Conservation (phyloP, 768 basidiomycete species). For the Psilocybe tampanensis region DNA sequence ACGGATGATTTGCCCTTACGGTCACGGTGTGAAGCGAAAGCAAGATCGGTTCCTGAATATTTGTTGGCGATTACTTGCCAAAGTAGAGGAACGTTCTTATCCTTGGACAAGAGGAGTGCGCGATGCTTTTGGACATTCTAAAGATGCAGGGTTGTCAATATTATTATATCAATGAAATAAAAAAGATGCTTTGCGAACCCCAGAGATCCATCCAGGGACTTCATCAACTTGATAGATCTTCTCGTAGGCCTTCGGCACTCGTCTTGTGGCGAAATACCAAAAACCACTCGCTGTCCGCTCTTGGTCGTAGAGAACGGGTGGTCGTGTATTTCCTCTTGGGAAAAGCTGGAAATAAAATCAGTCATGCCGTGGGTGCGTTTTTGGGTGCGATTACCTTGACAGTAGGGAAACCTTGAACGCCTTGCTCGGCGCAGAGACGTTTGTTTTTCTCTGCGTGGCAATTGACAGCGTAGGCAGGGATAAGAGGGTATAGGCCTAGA, state of each 20-base stretch:
- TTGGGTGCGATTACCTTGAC: conserved; percentile 60
- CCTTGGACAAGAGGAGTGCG: conserved; percentile 73
- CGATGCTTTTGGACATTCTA: conserved; percentile 46
- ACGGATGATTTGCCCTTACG: conserved; percentile 61
- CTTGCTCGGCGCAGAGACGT: conserved; percentile 80
- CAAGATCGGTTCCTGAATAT: conserved; percentile 58
- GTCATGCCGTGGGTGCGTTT: not conserved
- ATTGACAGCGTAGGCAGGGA: conserved; percentile 92
- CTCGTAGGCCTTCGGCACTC: conserved; percentile 73
- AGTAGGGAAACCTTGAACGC: conserved; percentile 91
- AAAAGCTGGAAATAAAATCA: conserved; percentile 51
- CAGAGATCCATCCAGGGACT: conserved; percentile 67
- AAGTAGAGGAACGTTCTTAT: conserved; percentile 73
- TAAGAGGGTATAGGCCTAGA: conserved; percentile 71
- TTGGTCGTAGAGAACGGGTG: conserved; percentile 66
- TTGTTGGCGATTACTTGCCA: conserved; percentile 83
- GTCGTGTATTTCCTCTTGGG: conserved; percentile 69
- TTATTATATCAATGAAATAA: not conserved
- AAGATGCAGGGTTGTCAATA: not conserved
- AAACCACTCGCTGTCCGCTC: conserved; percentile 75
- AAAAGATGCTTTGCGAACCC: conserved; percentile 45
- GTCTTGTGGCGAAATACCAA: conserved; percentile 73
- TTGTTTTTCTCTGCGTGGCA: conserved; percentile 87
- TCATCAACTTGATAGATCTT: conserved; percentile 58
- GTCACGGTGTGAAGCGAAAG: conserved; percentile 67